Evolutionary conservation across 2,329 filamentous ascomycete species (phyloP).

Genomic region (Chalara sp.): DNA sequence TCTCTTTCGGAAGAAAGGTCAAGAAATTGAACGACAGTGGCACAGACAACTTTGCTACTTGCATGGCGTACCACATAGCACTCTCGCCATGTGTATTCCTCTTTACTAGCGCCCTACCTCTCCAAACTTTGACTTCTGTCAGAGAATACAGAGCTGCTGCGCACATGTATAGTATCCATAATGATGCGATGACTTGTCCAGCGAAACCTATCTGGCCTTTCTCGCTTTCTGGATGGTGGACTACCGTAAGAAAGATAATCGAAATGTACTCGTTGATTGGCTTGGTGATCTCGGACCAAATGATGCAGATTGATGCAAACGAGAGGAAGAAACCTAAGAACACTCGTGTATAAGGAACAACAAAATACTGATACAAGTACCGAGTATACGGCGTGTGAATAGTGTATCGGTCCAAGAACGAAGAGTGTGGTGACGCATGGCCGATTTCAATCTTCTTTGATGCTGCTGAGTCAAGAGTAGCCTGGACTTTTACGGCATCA

Average conservation of each 20-base stretch:
- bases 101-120: conserved; percentile 81
- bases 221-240: conserved; percentile 56
- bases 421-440: conserved; percentile 46
- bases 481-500: conserved; percentile 68
- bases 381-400: conserved; percentile 76
- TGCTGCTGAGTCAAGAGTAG: conserved; percentile 74
- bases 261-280: conserved; percentile 72
- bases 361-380: conserved; percentile 67
- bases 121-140: conserved; percentile 95
- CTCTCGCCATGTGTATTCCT: conserved; percentile 90
- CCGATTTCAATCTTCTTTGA: conserved; percentile 77
- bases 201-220: conserved; percentile 76
- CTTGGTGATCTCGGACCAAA: conserved; percentile 93
- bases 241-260: conserved; percentile 51
- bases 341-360: conserved; percentile 64
- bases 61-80: conserved; percentile 91
- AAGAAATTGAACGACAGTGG: conserved; percentile 95
- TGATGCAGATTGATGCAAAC: conserved; percentile 70
- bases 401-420: conserved; percentile 46
- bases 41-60: conserved; percentile 87
- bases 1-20: conserved; percentile 61
- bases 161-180: conserved; percentile 97
- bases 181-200: conserved; percentile 75
- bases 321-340: conserved; percentile 60
- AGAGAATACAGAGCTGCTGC: conserved; percentile 80